Percentiles rank a stretch among this genome's conserved stretches.
These are phyloP conservation scores for Coniochaeta sp. DNA, from an alignment of 2,329 filamentous ascomycete genomes.

Conservation along the genomic window DNA sequence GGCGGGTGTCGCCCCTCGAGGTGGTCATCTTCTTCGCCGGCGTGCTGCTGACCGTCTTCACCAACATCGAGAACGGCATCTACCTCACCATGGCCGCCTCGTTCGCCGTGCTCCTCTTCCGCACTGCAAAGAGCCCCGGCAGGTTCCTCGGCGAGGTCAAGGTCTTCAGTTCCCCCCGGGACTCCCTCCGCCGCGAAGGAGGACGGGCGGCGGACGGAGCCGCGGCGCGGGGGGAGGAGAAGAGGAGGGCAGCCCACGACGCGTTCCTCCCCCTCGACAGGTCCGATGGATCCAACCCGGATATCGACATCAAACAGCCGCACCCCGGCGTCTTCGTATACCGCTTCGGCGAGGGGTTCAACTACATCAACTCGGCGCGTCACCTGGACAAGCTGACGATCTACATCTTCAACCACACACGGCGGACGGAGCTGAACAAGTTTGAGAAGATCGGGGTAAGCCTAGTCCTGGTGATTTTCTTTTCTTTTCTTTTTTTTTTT, in stretches of 20 bases:
- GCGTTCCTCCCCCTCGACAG: conserved; percentile 33
- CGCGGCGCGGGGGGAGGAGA: neutral
- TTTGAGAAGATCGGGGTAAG: conserved; percentile 21
- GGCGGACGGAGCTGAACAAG: conserved; percentile 28
- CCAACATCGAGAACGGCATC: conserved; percentile 41
- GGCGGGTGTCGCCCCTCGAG: conserved; percentile 68
- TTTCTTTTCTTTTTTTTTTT: no score
- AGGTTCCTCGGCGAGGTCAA: conserved; percentile 34
- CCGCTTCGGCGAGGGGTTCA: conserved; percentile 43
- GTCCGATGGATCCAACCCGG: conserved; percentile 36
- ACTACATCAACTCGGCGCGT: conserved; percentile 42
- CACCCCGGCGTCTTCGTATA: conserved; percentile 46
- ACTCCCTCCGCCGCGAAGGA: conserved; percentile 7
- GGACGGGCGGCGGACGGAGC: conserved; percentile 1
- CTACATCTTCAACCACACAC: conserved; percentile 32
- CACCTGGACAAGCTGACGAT: conserved; percentile 35
- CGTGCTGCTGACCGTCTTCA: conserved; percentile 50
- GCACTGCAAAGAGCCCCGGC: conserved; percentile 38
- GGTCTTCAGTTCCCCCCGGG: conserved; percentile 11
- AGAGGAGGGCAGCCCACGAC: conserved; percentile 20
- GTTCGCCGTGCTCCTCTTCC: conserved; percentile 32
- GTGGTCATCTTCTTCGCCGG: conserved; percentile 69
- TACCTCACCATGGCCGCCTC: conserved; percentile 40
- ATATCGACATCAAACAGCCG: conserved; percentile 31
- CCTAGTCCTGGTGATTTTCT: no score